Conservation (phyloP, 805 yeast genomes). For the Dipodascopsis uninucleata region DNA sequence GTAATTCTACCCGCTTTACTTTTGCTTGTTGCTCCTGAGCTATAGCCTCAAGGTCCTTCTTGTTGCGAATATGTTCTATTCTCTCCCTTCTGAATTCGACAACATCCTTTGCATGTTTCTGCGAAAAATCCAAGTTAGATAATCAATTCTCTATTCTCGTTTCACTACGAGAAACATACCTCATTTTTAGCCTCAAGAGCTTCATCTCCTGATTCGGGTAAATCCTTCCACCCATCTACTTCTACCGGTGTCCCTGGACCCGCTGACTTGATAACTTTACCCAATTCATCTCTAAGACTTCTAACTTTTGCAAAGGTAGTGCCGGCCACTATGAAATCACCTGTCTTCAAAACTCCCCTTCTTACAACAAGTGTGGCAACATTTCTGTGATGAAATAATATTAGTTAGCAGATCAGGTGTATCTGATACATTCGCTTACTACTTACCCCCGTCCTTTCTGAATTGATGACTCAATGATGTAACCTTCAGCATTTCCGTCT, state of each 20-base stretch:
- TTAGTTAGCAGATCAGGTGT: not conserved
- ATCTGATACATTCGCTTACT: not conserved
- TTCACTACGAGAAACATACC: slow-evolving; percentile 30
- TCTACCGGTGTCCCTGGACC: slow-evolving; percentile 89
- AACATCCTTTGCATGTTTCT: slow-evolving; percentile 62
- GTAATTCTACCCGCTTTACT: not conserved
- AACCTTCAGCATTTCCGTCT: slow-evolving; percentile 65
- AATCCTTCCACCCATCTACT: slow-evolving; percentile 87
- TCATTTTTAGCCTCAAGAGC: slow-evolving; percentile 75
- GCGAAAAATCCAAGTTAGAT: not conserved
- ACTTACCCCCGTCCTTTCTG: slow-evolving; percentile 67
- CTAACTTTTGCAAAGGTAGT: slow-evolving; percentile 79
- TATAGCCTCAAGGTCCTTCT: slow-evolving; percentile 59
- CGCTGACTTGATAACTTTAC: slow-evolving; percentile 59
- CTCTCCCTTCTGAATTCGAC: slow-evolving; percentile 59
- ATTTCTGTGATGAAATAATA: slow-evolving; percentile 38
- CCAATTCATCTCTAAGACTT: slow-evolving; percentile 70
- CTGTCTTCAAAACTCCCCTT: slow-evolving; percentile 69
- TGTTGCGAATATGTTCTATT: slow-evolving; percentile 51
- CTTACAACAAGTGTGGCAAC: slow-evolving; percentile 81
- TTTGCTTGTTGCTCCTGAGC: slow-evolving; percentile 43
- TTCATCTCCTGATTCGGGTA: slow-evolving; percentile 88
- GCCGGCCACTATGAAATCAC: slow-evolving; percentile 80
- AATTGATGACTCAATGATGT: slow-evolving; percentile 81
- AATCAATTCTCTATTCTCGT: not conserved